These are phyloP conservation scores for Alternaria sp. DNA, from an alignment of 2,329 filamentous ascomycete species.

Conservation along the genomic window DNA sequence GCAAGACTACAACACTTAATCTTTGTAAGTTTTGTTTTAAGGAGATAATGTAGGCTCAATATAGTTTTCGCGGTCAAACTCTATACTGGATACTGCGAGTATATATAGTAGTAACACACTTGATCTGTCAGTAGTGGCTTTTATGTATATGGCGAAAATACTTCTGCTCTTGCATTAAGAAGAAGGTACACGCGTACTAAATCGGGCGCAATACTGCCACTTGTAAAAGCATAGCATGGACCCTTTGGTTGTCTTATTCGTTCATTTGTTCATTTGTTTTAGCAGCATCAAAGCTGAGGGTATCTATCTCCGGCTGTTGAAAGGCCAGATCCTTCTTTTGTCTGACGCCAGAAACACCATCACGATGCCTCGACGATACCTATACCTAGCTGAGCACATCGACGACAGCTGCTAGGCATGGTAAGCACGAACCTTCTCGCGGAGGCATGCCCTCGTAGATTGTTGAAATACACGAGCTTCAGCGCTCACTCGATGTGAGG, in stretches of 20 bases:
- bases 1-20: too few relatives aligned
- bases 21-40: too few relatives aligned
- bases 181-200: too few relatives aligned
- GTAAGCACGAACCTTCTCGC: constrained; percentile 8
- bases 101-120: too few relatives aligned
- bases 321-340: constrained; percentile 21
- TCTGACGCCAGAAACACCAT: constrained; percentile 10
- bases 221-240: background rate
- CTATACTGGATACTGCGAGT: too few relatives aligned
- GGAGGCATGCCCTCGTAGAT: constrained; percentile 43
- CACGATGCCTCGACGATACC: constrained; percentile 6
- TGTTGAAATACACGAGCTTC: constrained; percentile 54
- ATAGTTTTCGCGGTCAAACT: too few relatives aligned
- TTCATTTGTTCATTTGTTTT: constrained; percentile 4
- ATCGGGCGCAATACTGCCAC: background rate
- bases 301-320: constrained; percentile 36
- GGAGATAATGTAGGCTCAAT: too few relatives aligned
- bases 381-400: background rate
- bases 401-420: background rate
- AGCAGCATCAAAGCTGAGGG: constrained; percentile 20
- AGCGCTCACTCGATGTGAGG: constrained; percentile 36
- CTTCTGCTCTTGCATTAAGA: background rate
- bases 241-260: background rate
- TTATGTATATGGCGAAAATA: background rate
- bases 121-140: background rate